Percentiles rank a stretch among this genome's conserved stretches.
phyloP scores from a whole-genome alignment of 2,329 filamentous ascomycete genomes.

The Cladosporium sp. region DNA sequence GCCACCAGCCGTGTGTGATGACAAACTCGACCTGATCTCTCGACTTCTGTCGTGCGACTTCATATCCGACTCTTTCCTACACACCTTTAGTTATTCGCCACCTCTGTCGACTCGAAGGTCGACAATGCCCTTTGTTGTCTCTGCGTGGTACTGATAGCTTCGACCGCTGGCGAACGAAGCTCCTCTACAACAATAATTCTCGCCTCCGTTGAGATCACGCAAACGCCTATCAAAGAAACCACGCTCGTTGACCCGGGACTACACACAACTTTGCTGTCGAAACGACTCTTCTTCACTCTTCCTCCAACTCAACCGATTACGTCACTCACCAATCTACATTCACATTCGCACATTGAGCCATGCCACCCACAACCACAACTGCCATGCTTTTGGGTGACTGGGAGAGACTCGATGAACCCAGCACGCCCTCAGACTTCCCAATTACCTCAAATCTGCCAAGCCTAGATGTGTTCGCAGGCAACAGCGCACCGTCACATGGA shows the following conservation, averaged over 20 bases:
- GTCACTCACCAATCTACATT: neutral
- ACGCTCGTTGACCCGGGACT: neutral
- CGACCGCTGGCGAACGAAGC: conserved; percentile 5
- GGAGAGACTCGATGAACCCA: too few relatives aligned
- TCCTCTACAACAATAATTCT: neutral
- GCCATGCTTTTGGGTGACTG: neutral
- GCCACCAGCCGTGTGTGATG: conserved; percentile 1
- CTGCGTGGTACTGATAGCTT: conserved; percentile 2
- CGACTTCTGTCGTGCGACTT: neutral
- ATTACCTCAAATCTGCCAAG: neutral
- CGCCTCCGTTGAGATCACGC: neutral
- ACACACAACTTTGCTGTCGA: neutral
- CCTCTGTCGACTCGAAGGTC: neutral
- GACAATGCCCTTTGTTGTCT: conserved; percentile 10
- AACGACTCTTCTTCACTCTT: neutral
- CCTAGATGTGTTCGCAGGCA: neutral
- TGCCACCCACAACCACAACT: neutral
- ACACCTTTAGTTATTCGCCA: neutral
- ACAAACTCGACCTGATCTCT: neutral
- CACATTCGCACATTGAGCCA: neutral
- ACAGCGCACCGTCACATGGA: neutral
- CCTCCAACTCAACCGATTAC: neutral
- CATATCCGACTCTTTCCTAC: neutral
- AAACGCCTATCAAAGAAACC: neutral
- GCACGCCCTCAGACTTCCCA: neutral